Conservation (phyloP, 2,329 filamentous ascomycete species). For the Fusarium annulatum region DNA sequence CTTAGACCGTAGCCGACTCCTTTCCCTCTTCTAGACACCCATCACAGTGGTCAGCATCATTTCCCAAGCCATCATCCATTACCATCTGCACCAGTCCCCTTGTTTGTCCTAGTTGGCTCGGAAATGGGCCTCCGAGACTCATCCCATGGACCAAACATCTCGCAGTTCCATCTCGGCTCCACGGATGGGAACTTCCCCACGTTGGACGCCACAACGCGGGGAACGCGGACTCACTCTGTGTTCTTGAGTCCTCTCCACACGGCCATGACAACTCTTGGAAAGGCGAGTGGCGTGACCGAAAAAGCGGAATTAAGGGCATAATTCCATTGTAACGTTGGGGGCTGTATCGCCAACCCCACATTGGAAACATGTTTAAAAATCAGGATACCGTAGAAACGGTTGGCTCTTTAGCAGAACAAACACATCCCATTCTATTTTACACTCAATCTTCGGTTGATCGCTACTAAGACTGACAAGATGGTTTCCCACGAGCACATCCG, state of each 20-base stretch:
- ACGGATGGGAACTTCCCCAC: neutral
- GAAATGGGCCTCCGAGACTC: neutral
- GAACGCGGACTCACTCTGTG: neutral
- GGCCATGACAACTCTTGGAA: neutral
- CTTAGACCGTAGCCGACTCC: neutral
- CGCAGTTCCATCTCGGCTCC: neutral
- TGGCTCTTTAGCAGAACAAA: no score
- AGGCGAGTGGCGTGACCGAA: neutral
- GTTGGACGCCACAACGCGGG: neutral
- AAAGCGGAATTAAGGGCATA: neutral
- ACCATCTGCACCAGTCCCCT: neutral
- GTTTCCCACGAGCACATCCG: neutral
- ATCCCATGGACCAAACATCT: neutral
- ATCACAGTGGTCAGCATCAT: neutral
- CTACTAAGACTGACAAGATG: neutral
- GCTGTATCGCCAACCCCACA: neutral
- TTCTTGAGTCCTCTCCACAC: neutral
- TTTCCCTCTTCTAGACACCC: neutral
- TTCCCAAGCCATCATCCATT: no score
- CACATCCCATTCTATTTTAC: neutral
- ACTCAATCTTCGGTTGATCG: neutral
- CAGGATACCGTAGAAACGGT: accelerated
- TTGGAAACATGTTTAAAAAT: neutral
- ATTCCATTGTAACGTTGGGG: neutral
- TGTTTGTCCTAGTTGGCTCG: neutral